Evolutionary conservation across 78 protist genomes (phyloP).

Genomic region (Protostelium mycophagum): DNA sequence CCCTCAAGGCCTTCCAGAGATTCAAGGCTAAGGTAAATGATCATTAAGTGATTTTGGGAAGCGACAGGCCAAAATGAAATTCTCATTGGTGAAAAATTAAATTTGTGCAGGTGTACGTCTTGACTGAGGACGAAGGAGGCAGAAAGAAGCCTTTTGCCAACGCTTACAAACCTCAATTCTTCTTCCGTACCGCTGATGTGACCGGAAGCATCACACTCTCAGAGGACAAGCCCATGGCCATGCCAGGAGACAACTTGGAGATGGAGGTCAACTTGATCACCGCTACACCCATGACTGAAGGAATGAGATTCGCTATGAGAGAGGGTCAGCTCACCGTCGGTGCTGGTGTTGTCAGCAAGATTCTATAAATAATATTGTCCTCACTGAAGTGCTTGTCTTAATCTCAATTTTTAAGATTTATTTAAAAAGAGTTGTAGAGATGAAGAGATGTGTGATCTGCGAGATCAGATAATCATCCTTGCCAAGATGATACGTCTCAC

Average conservation of each 20-base stretch:
- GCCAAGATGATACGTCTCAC: neutral
- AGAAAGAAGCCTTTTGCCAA: constrained; percentile 89
- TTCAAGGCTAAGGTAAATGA: constrained; percentile 70
- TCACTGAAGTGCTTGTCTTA: too few relatives aligned
- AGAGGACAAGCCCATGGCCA: constrained; percentile 77
- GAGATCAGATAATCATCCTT: neutral
- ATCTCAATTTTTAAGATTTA: too few relatives aligned
- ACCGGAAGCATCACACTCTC: constrained; percentile 83
- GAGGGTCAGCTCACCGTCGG: constrained; percentile 96
- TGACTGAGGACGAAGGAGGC: constrained; percentile 93
- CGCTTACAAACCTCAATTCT: constrained; percentile 87
- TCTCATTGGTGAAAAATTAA: neutral
- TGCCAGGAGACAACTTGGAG: constrained; percentile 94
- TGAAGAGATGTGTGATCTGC: too few relatives aligned
- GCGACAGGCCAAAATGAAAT: neutral
- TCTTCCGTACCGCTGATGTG: constrained; percentile 89
- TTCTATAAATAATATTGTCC: constrained; percentile 14
- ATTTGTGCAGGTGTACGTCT: constrained; percentile 85
- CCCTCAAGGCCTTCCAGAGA: constrained; percentile 66
- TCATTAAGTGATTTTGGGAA: too few relatives aligned
- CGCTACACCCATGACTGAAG: constrained; percentile 74
- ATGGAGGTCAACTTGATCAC: constrained; percentile 65
- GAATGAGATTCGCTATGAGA: constrained; percentile 91
- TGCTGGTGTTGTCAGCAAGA: constrained; percentile 87
- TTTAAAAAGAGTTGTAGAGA: too few relatives aligned